phyloP scores from a whole-genome alignment of 2,329 filamentous ascomycete species.

The Scedosporium dehoogii region DNA sequence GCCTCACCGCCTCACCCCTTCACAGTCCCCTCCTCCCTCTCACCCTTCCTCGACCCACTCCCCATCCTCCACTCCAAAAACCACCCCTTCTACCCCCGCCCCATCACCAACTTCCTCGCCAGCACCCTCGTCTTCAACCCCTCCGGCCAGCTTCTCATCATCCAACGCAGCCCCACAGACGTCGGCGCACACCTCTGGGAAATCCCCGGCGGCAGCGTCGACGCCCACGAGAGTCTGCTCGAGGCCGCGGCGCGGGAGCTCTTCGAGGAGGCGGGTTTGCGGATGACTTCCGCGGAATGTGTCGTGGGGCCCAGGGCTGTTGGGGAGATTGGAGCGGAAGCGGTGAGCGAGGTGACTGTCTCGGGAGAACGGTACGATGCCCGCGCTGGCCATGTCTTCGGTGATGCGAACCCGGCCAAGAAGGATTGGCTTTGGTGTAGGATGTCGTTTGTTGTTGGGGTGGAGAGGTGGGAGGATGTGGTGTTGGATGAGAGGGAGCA shows the following conservation, averaged over 20 bases:
- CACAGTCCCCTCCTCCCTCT: slow-evolving; percentile 10
- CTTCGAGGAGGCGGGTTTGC: slow-evolving; percentile 34
- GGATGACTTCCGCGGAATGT: slow-evolving; percentile 19
- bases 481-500: slow-evolving; percentile 30
- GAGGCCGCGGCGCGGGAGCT: slow-evolving; percentile 35
- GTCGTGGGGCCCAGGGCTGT: not conserved
- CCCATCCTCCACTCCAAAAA: slow-evolving; percentile 10
- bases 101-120: slow-evolving; percentile 17
- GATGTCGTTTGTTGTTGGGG: slow-evolving; percentile 22
- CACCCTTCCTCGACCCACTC: slow-evolving; percentile 8
- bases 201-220: slow-evolving; percentile 35
- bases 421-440: slow-evolving; percentile 20
- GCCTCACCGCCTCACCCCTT: slow-evolving; percentile 10
- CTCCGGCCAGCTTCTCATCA: slow-evolving; percentile 26
- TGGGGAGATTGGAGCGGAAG: slow-evolving; percentile 11
- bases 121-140: slow-evolving; percentile 25
- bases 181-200: slow-evolving; percentile 37
- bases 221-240: slow-evolving; percentile 32
- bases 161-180: slow-evolving; percentile 35
- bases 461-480: slow-evolving; percentile 14
- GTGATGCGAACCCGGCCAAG: slow-evolving; percentile 15
- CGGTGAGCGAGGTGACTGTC: slow-evolving; percentile 17
- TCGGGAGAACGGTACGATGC: slow-evolving; percentile 19
- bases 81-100: slow-evolving; percentile 1
- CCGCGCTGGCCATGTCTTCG: slow-evolving; percentile 21